Evolutionary conservation across 768 basidiomycete genomes (phyloP).

Genomic region (Suillus hirtellus): DNA sequence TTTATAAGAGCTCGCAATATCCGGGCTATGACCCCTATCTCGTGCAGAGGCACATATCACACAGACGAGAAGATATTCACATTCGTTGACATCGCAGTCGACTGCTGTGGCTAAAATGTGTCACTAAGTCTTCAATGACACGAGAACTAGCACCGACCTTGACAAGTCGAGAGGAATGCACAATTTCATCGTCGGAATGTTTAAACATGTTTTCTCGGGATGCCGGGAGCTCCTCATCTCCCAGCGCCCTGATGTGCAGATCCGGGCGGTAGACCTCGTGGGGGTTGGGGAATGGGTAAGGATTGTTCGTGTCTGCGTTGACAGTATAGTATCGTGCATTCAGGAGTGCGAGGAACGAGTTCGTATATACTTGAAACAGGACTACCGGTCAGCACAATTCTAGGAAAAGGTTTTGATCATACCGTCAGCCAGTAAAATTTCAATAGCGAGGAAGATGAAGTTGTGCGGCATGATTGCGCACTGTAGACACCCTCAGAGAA

Average conservation of each 20-base stretch:
- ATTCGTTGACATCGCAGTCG: neutral
- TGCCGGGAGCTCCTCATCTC: neutral
- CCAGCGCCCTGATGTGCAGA: neutral
- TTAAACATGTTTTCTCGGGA: neutral
- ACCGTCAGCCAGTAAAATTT: conserved; percentile 8
- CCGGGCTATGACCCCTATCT: neutral
- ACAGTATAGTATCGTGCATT: neutral
- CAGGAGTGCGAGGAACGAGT: conserved; percentile 4
- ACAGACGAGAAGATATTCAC: neutral
- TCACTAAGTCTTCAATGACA: neutral
- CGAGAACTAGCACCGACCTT: neutral
- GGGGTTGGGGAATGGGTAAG: neutral
- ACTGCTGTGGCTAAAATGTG: neutral
- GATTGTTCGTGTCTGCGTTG: neutral
- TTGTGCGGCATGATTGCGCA: conserved; percentile 8
- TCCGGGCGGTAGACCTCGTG: neutral
- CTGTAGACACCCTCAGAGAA: conserved; percentile 1
- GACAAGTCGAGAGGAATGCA: neutral
- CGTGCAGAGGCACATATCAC: neutral
- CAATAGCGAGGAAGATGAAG: conserved; percentile 7
- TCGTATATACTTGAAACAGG: conserved; percentile 3
- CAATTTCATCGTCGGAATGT: neutral
- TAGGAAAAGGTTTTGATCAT: neutral
- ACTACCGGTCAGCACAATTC: neutral
- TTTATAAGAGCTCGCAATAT: neutral